A percentile compares a stretch with the other conserved stretches of the same genome.
phyloP scores from a whole-genome alignment of 148 eudicot species.

The Beta vulgaris region DNA sequence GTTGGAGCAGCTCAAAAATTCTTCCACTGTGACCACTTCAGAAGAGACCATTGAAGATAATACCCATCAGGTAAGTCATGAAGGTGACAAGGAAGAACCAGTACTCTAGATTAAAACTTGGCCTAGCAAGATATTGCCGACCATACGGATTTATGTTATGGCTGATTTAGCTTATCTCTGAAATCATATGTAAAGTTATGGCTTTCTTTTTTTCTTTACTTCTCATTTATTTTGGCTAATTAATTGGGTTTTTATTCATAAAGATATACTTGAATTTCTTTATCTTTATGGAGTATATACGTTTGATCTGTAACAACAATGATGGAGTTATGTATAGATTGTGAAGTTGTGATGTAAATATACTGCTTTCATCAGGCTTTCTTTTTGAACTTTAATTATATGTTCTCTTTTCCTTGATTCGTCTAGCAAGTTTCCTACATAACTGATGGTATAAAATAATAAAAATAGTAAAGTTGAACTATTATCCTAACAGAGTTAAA shows the following conservation, averaged over 20 bases:
- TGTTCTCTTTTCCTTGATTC: not conserved
- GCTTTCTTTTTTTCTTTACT: not conserved
- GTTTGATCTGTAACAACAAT: not conserved
- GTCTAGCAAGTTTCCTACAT: not conserved
- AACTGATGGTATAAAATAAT: no score
- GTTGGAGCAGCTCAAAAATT: conserved; percentile 27
- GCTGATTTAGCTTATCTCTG: not conserved
- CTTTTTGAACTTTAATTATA: not conserved
- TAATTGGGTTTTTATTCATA: not conserved
- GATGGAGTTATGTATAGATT: not conserved
- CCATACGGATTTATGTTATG: not conserved
- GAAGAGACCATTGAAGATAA: conserved; percentile 23
- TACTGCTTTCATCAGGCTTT: not conserved
- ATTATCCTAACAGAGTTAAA: no score
- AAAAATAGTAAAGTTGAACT: no score
- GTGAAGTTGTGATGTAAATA: not conserved
- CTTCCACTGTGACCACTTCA: conserved; percentile 3
- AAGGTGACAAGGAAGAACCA: conserved; percentile 15
- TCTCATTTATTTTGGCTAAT: not conserved
- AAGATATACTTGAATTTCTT: not conserved
- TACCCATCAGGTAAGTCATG: conserved; percentile 9
- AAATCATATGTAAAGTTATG: not conserved
- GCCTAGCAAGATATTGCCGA: not conserved
- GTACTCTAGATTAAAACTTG: not conserved
- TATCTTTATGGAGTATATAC: not conserved